Base-by-base conservation (phyloP, 1,284 basidiomycete species). In the Tausonia pullulans region DNA sequence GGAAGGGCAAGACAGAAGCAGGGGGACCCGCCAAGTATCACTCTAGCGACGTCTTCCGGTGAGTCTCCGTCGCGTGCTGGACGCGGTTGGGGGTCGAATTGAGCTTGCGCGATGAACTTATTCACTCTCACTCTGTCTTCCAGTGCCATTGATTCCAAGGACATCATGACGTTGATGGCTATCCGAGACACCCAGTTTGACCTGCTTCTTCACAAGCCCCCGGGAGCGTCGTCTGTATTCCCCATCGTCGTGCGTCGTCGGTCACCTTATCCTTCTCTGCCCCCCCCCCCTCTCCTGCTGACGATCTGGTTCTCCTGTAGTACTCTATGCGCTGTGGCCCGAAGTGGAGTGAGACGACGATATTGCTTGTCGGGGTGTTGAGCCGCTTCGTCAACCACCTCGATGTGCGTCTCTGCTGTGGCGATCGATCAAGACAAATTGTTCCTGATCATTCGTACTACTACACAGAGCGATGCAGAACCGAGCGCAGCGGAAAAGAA, bases 351-450 rank as follows among this genome's bases (percentile, higher is more conserved):
- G 49, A 60, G 27, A 61, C 56, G 4, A 56, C 54, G 7, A 86
- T 90, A 65, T 70, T 89, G 9, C 77, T 90, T 3, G 72, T 90
- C 6, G 88, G 88, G 40, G 87, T 88, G 14, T 87, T 90, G 70
- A 89, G 87, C 16, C 82, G 87, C 41, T 90, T 83, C 78, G 81
- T 90, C 67, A 90, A 90, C 72, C 78, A 86, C 70, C 78, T 90
- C 0, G 82, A 85, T 66, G 82, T 81, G 53, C 85, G 88, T 27
- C 68, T 78, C 88, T 64, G 74, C 79, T 48, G 80, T 82, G 68
- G 81, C 84, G 2, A 79, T 80, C 65, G 64, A 65, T 5, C 89
- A 84, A 1, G 86, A 82, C 72, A 77, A 78, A 16, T 74, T 86
- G 55, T 74, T 90, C 60, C 87, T 87, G 72, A 83, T 84, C n/a